These are phyloP conservation scores for Pseudocercospora fijiensis DNA, from an alignment of 2,329 filamentous ascomycete genomes.

Conservation along the genomic window DNA sequence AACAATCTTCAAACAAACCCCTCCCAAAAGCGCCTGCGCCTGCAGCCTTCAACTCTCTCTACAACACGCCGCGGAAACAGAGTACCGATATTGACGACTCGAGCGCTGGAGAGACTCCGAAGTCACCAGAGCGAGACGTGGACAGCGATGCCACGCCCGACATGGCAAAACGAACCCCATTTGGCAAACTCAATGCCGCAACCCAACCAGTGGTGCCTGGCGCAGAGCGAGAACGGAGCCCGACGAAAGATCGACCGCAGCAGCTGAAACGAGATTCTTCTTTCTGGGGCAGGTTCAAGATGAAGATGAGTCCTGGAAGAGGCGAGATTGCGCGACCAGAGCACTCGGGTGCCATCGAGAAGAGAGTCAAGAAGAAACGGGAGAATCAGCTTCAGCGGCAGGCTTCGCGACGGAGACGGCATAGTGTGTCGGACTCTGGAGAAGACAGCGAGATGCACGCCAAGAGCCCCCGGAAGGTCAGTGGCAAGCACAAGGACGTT, in stretches of 20 bases:
- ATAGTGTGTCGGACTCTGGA: slow-evolving; percentile 36
- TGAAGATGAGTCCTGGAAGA: slow-evolving; percentile 42
- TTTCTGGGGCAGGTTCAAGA: slow-evolving; percentile 33
- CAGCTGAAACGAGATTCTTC: slow-evolving; percentile 31
- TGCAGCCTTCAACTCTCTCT: slow-evolving; percentile 37
- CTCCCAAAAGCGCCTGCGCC: slow-evolving; percentile 43
- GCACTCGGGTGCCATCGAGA: slow-evolving; percentile 43
- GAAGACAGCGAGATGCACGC: slow-evolving; percentile 30
- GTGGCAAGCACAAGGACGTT: slow-evolving; percentile 20
- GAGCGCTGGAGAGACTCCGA: slow-evolving; percentile 52
- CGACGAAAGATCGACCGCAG: slow-evolving; percentile 32
- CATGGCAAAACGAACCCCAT: slow-evolving; percentile 24
- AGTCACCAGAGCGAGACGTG: slow-evolving; percentile 41
- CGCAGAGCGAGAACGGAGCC: slow-evolving; percentile 31
- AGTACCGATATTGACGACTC: slow-evolving; percentile 44
- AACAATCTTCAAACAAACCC: slow-evolving; percentile 39
- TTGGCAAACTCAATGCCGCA: slow-evolving; percentile 26
- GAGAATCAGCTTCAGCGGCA: slow-evolving; percentile 31
- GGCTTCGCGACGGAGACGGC: slow-evolving; percentile 30
- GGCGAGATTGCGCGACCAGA: slow-evolving; percentile 39
- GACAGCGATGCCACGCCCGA: slow-evolving; percentile 37
- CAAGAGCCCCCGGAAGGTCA: slow-evolving; percentile 31
- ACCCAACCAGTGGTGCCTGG: slow-evolving; percentile 21
- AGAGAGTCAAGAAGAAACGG: slow-evolving; percentile 36
- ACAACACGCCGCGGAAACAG: slow-evolving; percentile 41